Conservation (phyloP, 2,329 filamentous ascomycete genomes). For the Onygena corvina region DNA sequence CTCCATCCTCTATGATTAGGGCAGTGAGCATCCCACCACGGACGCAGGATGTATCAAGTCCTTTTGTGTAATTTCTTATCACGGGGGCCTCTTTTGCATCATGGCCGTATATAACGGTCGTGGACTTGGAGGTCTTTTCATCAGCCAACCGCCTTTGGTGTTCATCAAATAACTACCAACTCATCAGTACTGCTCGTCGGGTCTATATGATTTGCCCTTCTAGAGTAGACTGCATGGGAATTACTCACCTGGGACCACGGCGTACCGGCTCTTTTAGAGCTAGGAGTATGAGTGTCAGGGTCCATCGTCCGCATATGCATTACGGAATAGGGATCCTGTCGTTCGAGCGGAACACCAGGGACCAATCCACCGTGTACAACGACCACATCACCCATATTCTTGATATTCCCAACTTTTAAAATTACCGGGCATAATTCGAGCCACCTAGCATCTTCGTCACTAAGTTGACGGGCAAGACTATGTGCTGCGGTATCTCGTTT, state of each 20-base stretch:
- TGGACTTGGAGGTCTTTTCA: conserved; percentile 28
- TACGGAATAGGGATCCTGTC: conserved; percentile 64
- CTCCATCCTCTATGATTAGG: conserved; percentile 54
- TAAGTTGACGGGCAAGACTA: conserved; percentile 47
- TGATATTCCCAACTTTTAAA: conserved; percentile 54
- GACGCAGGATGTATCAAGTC: conserved; percentile 74
- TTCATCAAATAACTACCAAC: conserved; percentile 39
- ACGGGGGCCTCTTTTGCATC: conserved; percentile 62
- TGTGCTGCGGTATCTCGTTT: conserved; percentile 27
- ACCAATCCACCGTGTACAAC: conserved; percentile 81
- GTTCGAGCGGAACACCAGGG: conserved; percentile 56
- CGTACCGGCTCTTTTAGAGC: conserved; percentile 38
- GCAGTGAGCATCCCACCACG: conserved; percentile 64
- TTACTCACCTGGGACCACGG: conserved; percentile 51
- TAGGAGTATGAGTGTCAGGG: conserved; percentile 48
- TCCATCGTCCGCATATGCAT: conserved; percentile 88
- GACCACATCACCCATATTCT: conserved; percentile 50
- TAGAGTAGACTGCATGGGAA: conserved; percentile 10
- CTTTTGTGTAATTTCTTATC: conserved; percentile 60
- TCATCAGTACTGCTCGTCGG: background rate
- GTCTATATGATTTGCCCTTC: background rate
- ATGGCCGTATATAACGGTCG: conserved; percentile 76
- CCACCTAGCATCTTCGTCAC: conserved; percentile 53
- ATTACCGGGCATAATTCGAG: conserved; percentile 65
- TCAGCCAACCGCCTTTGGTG: conserved; percentile 25